A percentile compares a stretch with the other conserved stretches of the same genome.
Conservation (phyloP, 192 early-diverging fungal species). For the Rhizophagus sp. region DNA sequence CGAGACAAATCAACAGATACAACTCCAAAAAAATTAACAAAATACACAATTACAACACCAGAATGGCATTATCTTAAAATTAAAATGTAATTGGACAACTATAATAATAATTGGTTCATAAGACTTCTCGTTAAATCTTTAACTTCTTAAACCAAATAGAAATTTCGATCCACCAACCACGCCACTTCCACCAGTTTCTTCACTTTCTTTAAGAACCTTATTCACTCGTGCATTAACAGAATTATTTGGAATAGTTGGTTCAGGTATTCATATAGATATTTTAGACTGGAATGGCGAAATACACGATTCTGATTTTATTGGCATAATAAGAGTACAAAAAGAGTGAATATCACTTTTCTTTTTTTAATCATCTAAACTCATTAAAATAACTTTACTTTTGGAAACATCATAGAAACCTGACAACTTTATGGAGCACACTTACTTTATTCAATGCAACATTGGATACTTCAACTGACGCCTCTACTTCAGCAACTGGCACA, state of each 20-base stretch:
- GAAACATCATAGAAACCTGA: background rate
- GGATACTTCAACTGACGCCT: background rate
- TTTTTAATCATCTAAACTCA: background rate
- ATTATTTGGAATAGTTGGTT: slow-evolving; percentile 1
- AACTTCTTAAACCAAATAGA: background rate
- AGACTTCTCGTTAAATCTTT: background rate
- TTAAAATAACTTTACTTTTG: background rate
- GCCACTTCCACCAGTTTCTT: background rate
- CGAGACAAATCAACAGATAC: background rate
- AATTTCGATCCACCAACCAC: slow-evolving; percentile 5
- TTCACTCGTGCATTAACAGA: slow-evolving; percentile 13
- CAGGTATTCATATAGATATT: slow-evolving; percentile 18
- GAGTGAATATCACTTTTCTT: background rate
- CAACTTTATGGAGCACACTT: slow-evolving; percentile 22
- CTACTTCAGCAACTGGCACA: background rate
- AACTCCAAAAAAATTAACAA: background rate
- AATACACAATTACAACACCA: slow-evolving; percentile 16
- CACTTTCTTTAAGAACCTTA: slow-evolving; percentile 1
- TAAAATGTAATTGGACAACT: background rate
- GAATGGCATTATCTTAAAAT: slow-evolving; percentile 23
- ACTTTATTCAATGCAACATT: slow-evolving; percentile 20
- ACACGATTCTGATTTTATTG: background rate
- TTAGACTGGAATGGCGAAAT: slow-evolving; percentile 17
- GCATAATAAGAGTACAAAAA: slow-evolving; percentile 5
- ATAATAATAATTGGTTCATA: background rate